Base-by-base conservation (phyloP, 768 basidiomycete species). In the Rhodocollybia butyracea region DNA sequence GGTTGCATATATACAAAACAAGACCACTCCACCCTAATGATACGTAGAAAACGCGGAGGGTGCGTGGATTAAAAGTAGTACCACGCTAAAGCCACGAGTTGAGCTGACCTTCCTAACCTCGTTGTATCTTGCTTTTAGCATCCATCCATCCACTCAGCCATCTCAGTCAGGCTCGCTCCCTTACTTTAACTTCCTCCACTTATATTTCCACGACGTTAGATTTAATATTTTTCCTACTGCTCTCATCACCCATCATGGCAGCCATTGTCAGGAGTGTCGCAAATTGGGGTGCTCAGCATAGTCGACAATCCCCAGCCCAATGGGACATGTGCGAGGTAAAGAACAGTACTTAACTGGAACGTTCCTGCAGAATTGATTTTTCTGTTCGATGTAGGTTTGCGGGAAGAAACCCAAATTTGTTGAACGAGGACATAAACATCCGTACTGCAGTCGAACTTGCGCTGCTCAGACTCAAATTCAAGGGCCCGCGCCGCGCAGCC, bases 361-460 rank as follows among this genome's bases (percentile, higher is more conserved):
- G 17, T n/a, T 46, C 21, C 22, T 30, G 7, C 45, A n/a, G n/a
- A n/a, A n/a, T n/a, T 46, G 8, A 11, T 30, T 15, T 30, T 30
- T 30, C 6, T 11, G 11, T 27, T 7, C 34, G 15, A 13, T 21
- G 31, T 19, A 19, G 74, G 60, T 63, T 30, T 74, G 72, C 60
- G 67, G 70, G 19, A 62, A 57, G 21, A 73, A 64, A 56, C 68
- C 71, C 10, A 74, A 68, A 63, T 73, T 69, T 57, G 60, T 69
- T 15, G 74, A 63, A n/a, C 51, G 62, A 30, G 74, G 74, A 15
- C 50, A 57, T 21, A 60, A 60, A 31, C 73, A 73, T 57, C 61
- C 73, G 52, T 73, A 70, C 55, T 73, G 72, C 54, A 61, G 72
- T 29, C 70, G 61, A 46, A 71, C 69, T 5, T 74, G 72, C 46